These are phyloP conservation scores for Knoxia roxburghii DNA, from an alignment of 257 asterid genomes.

Conservation along the genomic window DNA sequence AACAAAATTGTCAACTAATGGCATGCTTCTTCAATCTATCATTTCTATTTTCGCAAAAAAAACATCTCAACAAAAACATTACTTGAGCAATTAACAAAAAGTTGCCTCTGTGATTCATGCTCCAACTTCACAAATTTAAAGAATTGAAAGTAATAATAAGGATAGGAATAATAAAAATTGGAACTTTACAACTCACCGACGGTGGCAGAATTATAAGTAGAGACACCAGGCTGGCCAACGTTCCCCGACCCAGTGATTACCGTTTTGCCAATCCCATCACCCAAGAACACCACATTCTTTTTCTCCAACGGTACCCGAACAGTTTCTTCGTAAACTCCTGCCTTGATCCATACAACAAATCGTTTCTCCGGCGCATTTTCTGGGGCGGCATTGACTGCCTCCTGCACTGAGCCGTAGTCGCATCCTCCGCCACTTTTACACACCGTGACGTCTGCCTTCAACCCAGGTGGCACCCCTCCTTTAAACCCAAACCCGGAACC, in stretches of 20 bases:
- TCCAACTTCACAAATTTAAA: too few species aligned
- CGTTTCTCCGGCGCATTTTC: constrained; percentile 6
- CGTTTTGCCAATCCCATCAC: constrained; percentile 52
- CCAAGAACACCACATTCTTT: constrained; percentile 35
- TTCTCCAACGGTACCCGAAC: constrained; percentile 30
- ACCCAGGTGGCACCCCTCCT: constrained; percentile 27
- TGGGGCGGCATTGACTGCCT: constrained; percentile 43
- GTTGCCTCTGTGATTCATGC: too few species aligned
- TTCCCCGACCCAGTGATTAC: constrained; percentile 40
- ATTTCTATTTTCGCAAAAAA: neutral
- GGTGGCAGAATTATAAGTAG: constrained; percentile 37
- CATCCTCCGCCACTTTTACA: constrained; percentile 29
- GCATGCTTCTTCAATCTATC: neutral
- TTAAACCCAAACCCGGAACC: constrained; percentile 7
- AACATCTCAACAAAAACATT: too few species aligned
- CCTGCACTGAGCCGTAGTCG: constrained; percentile 28
- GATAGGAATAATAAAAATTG: too few species aligned
- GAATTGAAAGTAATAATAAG: too few species aligned
- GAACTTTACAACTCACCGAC: constrained; percentile 20
- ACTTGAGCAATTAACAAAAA: neutral
- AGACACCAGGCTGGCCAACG: constrained; percentile 31
- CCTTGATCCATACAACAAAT: constrained; percentile 32
- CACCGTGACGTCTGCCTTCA: constrained; percentile 34
- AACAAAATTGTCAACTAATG: too few species aligned
- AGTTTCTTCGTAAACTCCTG: constrained; percentile 24